Evolutionary conservation across 805 yeast genomes (phyloP), one percentile per base, ranked within the genome.

Genomic region (Candida lessepsii): DNA sequence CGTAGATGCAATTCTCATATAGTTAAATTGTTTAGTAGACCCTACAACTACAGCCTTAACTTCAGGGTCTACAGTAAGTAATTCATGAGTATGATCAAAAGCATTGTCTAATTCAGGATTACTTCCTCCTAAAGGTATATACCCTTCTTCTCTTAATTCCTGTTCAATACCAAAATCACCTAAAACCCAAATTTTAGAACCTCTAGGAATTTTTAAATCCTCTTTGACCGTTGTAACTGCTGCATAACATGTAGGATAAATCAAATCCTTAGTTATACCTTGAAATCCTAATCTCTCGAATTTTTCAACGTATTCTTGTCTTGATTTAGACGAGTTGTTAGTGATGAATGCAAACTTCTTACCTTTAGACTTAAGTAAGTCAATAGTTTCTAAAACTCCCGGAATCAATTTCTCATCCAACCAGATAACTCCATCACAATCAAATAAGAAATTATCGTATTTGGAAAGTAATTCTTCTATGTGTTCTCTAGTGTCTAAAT

Each of bases 341-440:
- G 71, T 67, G 29, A 67, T 65, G 40, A 65, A 67, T 3, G 55
- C 64, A 27, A 50, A 50, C 34, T 53, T 47, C 49, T 67, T 67
- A 29, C 53, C 50, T 9, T 47, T 47, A 3, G 40, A 23, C 24
- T 49, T 41, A 29, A 67, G 47, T 31, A 47, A 47, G 23, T 50
- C 49, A 11, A 67, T 42, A 14, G 63, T 48, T 15, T 56, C 57
- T 19, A 41, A 40, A 13, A 62, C 63, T 7, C 69, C 69, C 1
- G 67, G 65, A 15, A 67, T 60, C 30, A 61, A 40, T 14, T 41
- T 48, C 18, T 60, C 60, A 34, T 61, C 71, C 15, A 65, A 56
- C 73, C 73, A 67, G 7, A 67, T 52, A 5, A 67, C 73, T 1
- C 73, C 73, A 42, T 67, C 73, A 39, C 73, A 67, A 39, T 67